Conservation (phyloP, 2,329 filamentous ascomycete genomes). For the Pseudopithomyces maydicus region DNA sequence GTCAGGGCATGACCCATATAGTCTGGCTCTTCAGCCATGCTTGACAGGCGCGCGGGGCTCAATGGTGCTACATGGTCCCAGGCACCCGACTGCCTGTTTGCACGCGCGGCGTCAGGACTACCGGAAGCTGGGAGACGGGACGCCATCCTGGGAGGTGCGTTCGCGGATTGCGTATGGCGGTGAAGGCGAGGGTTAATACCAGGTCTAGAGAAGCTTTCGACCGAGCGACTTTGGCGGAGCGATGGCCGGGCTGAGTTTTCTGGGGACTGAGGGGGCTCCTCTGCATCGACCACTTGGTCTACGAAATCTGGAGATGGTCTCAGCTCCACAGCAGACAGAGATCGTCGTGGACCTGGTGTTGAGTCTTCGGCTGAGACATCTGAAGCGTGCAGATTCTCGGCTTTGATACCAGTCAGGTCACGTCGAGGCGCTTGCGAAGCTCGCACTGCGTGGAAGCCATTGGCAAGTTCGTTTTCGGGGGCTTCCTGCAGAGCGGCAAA, state of each 20-base stretch:
- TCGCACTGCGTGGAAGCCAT: slow-evolving; percentile 59
- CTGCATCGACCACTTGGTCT: slow-evolving; percentile 7
- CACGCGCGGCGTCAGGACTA: slow-evolving; percentile 22
- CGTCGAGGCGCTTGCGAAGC: slow-evolving; percentile 57
- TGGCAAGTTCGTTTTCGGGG: slow-evolving; percentile 57
- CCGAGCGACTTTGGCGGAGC: slow-evolving; percentile 40
- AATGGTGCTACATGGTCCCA: slow-evolving; percentile 35
- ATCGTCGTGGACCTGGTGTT: slow-evolving; percentile 18
- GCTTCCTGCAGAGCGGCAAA: slow-evolving; percentile 58
- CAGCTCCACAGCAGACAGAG: slow-evolving; percentile 20
- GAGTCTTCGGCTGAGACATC: slow-evolving; percentile 35
- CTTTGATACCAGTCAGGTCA: slow-evolving; percentile 58
- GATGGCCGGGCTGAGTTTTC: slow-evolving; percentile 17
- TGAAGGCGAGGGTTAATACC: slow-evolving; percentile 49
- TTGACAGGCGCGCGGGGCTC: slow-evolving; percentile 25
- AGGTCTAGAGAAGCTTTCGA: slow-evolving; percentile 63
- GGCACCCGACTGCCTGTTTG: slow-evolving; percentile 39
- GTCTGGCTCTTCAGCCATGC: slow-evolving; percentile 35
- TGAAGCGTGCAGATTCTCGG: slow-evolving; percentile 49
- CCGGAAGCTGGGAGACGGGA: slow-evolving; percentile 33
- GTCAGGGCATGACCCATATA: slow-evolving; percentile 48
- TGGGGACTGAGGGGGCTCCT: slow-evolving; percentile 14
- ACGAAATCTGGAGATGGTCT: slow-evolving; percentile 23
- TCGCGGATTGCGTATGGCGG: slow-evolving; percentile 45
- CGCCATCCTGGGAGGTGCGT: slow-evolving; percentile 47